Percentiles rank a stretch among this genome's conserved stretches.
phyloP scores from a whole-genome alignment of 345 rosid species.

The Lumnitzera littorea region DNA sequence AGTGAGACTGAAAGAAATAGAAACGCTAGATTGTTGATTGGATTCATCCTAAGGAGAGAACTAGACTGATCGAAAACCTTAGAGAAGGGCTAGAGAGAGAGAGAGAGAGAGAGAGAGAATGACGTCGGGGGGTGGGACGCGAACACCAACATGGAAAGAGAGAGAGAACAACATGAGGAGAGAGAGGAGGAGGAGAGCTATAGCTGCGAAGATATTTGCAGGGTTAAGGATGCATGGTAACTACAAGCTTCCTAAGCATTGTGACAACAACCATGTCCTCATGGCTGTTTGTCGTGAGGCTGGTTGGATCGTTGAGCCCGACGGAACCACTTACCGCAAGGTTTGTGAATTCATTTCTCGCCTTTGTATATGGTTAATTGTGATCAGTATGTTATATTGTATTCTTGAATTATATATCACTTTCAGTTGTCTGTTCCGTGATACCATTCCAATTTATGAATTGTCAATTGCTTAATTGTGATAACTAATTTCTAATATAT shows the following conservation, averaged over 20 bases:
- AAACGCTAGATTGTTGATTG: no score
- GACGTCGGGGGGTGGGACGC: conserved; percentile 52
- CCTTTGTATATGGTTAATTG: neutral
- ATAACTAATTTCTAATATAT: no score
- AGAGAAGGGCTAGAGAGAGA: neutral
- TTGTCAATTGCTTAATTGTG: no score
- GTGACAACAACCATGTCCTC: conserved; percentile 86
- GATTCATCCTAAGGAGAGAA: no score
- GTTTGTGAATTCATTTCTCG: conserved; percentile 17
- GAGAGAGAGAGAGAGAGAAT: conserved; percentile 17
- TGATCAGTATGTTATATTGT: neutral
- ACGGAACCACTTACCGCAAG: conserved; percentile 89
- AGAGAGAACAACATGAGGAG: conserved; percentile 87
- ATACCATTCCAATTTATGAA: no score
- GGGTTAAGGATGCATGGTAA: conserved; percentile 81
- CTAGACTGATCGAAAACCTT: no score
- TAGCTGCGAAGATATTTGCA: conserved; percentile 76
- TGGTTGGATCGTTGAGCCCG: conserved; percentile 81
- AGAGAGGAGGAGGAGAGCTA: conserved; percentile 80
- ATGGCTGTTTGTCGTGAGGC: conserved; percentile 84
- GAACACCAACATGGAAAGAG: conserved; percentile 82
- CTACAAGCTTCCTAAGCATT: conserved; percentile 87
- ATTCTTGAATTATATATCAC: neutral
- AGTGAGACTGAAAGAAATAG: no score
- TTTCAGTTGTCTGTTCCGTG: no score